Percentiles rank a stretch among this genome's conserved stretches.
These are phyloP conservation scores for Cyberlindnera xishuangbannaensis DNA, from an alignment of 805 yeast genomes.

Conservation along the genomic window DNA sequence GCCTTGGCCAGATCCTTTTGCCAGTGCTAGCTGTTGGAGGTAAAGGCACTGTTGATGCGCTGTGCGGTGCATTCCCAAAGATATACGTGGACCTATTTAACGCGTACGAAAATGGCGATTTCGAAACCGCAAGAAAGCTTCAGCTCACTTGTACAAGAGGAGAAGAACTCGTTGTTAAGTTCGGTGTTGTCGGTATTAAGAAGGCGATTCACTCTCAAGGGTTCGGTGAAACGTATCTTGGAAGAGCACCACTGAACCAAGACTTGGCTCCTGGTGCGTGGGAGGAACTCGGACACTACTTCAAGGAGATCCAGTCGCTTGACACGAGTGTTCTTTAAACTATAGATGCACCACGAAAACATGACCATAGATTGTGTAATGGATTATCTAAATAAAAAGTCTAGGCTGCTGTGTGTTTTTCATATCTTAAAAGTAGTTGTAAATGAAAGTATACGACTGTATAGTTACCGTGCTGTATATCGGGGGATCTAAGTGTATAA, in stretches of 20 bases:
- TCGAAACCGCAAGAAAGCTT: conserved; percentile 35
- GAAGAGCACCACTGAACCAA: conserved; percentile 43
- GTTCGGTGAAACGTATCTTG: conserved; percentile 38
- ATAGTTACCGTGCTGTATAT: too few species aligned
- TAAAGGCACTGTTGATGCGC: conserved; percentile 47
- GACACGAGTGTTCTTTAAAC: conserved; percentile 19
- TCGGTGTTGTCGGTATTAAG: conserved; percentile 44
- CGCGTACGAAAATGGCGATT: conserved; percentile 34
- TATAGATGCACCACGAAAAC: too few species aligned
- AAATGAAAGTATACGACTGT: too few species aligned
- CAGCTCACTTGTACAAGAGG: conserved; percentile 40
- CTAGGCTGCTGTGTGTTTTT: too few species aligned
- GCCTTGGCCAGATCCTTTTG: conserved; percentile 45
- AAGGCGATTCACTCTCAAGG: conserved; percentile 35
- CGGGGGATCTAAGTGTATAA: too few species aligned
- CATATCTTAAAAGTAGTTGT: too few species aligned
- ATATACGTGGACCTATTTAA: conserved; percentile 37
- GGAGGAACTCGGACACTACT: conserved; percentile 18
- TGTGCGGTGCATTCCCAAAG: conserved; percentile 49
- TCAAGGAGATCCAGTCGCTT: conserved; percentile 9
- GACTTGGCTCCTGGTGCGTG: conserved; percentile 29
- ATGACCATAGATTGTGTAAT: too few species aligned
- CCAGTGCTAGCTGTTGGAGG: conserved; percentile 44
- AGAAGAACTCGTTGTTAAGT: conserved; percentile 33
- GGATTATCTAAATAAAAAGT: too few species aligned